Conservation (phyloP, 148 eudicot genomes). For the Simmondsia chinensis region DNA sequence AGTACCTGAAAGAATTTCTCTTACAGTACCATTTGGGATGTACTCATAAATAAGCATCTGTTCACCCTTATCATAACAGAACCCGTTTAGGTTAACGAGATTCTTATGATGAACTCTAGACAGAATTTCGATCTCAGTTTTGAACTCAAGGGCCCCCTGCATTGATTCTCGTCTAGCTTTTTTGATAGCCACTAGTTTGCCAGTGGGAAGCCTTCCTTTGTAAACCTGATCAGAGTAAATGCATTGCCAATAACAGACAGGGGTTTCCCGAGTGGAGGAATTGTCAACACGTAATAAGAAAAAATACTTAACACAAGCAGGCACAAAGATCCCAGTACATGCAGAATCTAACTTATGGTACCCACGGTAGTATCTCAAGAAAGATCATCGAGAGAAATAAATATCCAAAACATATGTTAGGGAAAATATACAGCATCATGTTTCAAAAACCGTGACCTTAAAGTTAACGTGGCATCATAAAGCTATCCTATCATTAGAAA, state of each 20-base stretch:
- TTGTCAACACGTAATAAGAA: too few species aligned
- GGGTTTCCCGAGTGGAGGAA: too few species aligned
- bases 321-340: too few species aligned
- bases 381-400: too few species aligned
- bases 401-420: too few species aligned
- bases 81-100: slow-evolving; percentile 73
- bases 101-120: slow-evolving; percentile 97
- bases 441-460: too few species aligned
- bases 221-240: slow-evolving; percentile 50
- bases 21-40: slow-evolving; percentile 74
- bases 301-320: too few species aligned
- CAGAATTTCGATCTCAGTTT: slow-evolving; percentile 88
- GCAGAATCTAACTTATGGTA: too few species aligned
- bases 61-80: slow-evolving; percentile 82
- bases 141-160: slow-evolving; percentile 88
- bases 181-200: slow-evolving; percentile 73
- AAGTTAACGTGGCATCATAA: too few species aligned
- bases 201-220: slow-evolving; percentile 56
- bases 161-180: slow-evolving; percentile 69
- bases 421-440: too few species aligned
- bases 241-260: background rate
- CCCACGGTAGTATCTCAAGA: too few species aligned
- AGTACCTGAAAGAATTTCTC: slow-evolving; percentile 69
- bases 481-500: too few species aligned
- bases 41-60: slow-evolving; percentile 88